phyloP scores from a whole-genome alignment of 768 basidiomycete genomes.

The Paxillus rubicundulus region DNA sequence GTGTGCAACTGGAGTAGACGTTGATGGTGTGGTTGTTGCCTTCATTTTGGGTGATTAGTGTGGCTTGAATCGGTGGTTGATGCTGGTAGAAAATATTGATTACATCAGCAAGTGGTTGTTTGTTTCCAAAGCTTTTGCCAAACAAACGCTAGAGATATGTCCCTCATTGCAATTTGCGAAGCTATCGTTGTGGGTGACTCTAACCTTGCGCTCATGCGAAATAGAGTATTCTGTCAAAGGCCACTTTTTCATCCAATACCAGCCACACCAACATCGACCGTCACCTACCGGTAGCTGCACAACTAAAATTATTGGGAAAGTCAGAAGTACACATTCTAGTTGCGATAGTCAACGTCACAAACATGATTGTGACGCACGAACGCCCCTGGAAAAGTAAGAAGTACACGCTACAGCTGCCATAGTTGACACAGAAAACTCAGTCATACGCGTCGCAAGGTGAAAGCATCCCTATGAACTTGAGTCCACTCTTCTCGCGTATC shows the following conservation, averaged over 20 bases:
- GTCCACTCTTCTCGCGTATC: background rate
- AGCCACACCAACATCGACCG: too few relatives aligned
- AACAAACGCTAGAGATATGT: too few relatives aligned
- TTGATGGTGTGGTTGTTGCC: slow-evolving; percentile 43
- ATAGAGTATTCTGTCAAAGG: too few relatives aligned
- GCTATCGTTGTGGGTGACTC: too few relatives aligned
- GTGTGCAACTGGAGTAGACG: slow-evolving; percentile 59
- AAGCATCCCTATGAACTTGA: background rate
- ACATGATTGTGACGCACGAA: background rate
- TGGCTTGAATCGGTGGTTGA: background rate
- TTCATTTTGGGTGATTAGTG: slow-evolving; percentile 26
- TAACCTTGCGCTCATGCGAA: too few relatives aligned
- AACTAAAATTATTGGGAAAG: background rate
- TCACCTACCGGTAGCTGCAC: too few relatives aligned
- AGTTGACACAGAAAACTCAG: too few relatives aligned
- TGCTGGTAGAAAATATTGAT: background rate
- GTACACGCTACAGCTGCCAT: background rate
- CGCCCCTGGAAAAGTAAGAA: background rate
- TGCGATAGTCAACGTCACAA: background rate
- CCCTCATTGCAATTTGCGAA: too few relatives aligned
- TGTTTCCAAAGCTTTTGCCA: too few relatives aligned
- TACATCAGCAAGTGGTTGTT: background rate
- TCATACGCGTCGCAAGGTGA: background rate
- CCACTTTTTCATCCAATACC: too few relatives aligned
- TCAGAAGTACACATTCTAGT: background rate